Base-by-base conservation (phyloP, 2,329 filamentous ascomycete species). In the Penicillium thymicola region DNA sequence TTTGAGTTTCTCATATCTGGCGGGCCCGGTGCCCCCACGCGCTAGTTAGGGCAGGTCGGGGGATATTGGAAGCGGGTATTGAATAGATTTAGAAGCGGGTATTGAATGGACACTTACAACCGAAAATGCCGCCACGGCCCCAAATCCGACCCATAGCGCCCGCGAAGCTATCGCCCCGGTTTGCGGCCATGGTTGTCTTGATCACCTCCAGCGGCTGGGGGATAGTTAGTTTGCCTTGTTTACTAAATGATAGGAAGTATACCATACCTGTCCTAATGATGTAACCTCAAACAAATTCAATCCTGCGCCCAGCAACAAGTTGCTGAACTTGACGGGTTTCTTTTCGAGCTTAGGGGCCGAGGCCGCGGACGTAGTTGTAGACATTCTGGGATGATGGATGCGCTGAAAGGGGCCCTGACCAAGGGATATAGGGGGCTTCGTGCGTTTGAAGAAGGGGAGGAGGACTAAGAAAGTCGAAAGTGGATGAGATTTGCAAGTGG, bases 311-410 rank as follows among this genome's bases (percentile, higher is more conserved):
- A 97, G 86, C 72, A 99, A 82, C 85, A 99, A 79, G 82, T 99
- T 99, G 82, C 92, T 96, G 85, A 97, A 97, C 86, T 97, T 97
- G 85, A 99, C 85, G 66, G 94, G 94, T 86, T 97, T 97, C 89
- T 97, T 97, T 88, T 97, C 92, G 75, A 95, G 81, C 77, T 76
- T 79, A 75, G 80, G 76, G 75, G 79, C 78, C 40, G 78, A 72
- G 73, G 78, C 75, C 75, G 76, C 69, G 65, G 78, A 76, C 67
- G 82, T 78, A 70, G 82, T 69, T 65, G 72, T 67, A 72, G 77
- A 81, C 79, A 81, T 80, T 70, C 61, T 79, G 77, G 85, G 85
- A 89, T 65, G 63, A 76, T 25, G 81, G 77, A 75, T 54, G 73
- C 72, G 72, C 77, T 81, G 79, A 79, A 82, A 80, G 79, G 85